These are phyloP conservation scores for Corchorus olitorius DNA, from an alignment of 345 rosid species.

Conservation along the genomic window DNA sequence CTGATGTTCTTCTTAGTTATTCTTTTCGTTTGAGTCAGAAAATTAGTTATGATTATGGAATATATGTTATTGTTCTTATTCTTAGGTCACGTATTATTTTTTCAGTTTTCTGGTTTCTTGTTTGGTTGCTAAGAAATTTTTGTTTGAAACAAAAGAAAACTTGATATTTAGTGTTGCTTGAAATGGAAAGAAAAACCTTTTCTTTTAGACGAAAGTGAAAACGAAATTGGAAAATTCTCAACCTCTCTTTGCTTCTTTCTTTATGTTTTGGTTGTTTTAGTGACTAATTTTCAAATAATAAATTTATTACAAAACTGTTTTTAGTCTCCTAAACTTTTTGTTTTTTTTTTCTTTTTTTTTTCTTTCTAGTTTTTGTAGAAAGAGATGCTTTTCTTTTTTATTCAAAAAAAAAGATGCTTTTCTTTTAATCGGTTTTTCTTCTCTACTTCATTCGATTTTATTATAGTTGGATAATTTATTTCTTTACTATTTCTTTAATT, in stretches of 20 bases:
- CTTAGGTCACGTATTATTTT: not conserved
- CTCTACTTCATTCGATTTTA: no score
- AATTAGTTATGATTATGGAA: slow-evolving; percentile 2
- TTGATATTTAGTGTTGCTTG: not conserved
- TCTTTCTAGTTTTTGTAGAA: no score
- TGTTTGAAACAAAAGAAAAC: not conserved
- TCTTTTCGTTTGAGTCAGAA: not conserved
- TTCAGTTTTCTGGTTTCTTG: not conserved
- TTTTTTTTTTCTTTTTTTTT: not conserved
- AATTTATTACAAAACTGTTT: no score
- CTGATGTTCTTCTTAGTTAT: not conserved
- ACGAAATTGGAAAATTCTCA: not conserved
- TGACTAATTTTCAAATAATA: no score
- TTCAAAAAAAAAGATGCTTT: no score
- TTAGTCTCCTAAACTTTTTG: not conserved
- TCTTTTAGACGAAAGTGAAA: not conserved
- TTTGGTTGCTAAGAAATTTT: not conserved
- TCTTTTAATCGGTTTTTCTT: no score
- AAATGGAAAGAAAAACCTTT: not conserved
- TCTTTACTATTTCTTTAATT: no score
- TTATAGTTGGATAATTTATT: no score
- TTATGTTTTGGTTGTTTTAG: not conserved
- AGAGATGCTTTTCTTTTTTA: no score
- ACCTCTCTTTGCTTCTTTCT: not conserved
- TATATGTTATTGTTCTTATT: not conserved